These are phyloP conservation scores for Astrothelium macrocarpum DNA, from an alignment of 495 filamentous ascomycete species.

Conservation along the genomic window DNA sequence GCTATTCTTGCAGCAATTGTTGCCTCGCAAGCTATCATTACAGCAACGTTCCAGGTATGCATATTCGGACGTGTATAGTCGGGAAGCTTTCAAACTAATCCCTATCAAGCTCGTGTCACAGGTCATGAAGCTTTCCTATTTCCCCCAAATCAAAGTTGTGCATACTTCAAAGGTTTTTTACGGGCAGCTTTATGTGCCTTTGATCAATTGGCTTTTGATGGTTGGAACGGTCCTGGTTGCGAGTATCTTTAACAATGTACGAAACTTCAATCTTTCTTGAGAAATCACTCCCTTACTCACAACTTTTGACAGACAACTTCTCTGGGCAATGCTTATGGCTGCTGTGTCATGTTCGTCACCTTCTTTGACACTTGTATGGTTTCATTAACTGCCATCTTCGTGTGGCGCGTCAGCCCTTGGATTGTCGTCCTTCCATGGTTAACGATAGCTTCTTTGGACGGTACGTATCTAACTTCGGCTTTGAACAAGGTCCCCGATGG, in stretches of 20 bases:
- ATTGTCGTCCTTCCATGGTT: constrained; percentile 52
- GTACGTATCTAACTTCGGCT: constrained; percentile 54
- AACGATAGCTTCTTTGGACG: constrained; percentile 50
- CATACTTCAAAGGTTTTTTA: constrained; percentile 57
- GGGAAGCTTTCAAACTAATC: neutral
- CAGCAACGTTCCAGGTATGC: constrained; percentile 48
- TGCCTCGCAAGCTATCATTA: constrained; percentile 67
- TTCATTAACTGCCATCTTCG: constrained; percentile 52
- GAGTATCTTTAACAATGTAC: constrained; percentile 58
- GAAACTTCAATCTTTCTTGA: neutral
- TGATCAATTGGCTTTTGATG: constrained; percentile 64
- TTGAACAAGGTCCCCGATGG: constrained; percentile 60
- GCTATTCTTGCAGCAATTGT: constrained; percentile 62
- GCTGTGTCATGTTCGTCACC: constrained; percentile 65
- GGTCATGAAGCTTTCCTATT: constrained; percentile 64
- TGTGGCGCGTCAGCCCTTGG: constrained; percentile 49
- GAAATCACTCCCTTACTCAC: neutral
- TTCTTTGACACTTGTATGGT: constrained; percentile 66
- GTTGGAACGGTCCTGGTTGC: constrained; percentile 58
- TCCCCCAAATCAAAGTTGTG: constrained; percentile 58
- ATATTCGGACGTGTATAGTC: neutral
- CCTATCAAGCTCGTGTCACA: constrained; percentile 49
- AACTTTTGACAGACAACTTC: constrained; percentile 31
- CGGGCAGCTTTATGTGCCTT: constrained; percentile 60
- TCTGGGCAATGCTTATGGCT: constrained; percentile 38